These are phyloP conservation scores for Cantharellus cinnabarinus DNA, from an alignment of 768 basidiomycete species.

Conservation along the genomic window DNA sequence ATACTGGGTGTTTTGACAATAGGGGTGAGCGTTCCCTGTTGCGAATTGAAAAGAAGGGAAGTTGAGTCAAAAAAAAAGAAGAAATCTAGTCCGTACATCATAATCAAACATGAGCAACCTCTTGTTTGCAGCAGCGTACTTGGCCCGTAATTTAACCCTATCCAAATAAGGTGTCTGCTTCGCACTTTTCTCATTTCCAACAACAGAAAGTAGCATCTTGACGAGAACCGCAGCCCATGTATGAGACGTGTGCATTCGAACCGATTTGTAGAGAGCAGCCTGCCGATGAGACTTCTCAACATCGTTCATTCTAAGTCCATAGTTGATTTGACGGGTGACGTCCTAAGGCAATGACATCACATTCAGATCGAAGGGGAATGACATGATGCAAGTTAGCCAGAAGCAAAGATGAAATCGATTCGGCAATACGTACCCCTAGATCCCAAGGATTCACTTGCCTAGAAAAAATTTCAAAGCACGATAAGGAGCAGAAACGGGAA, in stretches of 20 bases:
- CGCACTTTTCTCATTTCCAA: conserved; percentile 59
- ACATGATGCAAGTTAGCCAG: too few species aligned
- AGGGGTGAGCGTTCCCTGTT: conserved; percentile 81
- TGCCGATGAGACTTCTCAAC: conserved; percentile 61
- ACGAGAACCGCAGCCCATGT: conserved; percentile 83
- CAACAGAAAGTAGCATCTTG: conserved; percentile 69
- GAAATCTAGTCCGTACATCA: conserved; percentile 36
- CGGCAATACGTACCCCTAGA: conserved; percentile 39
- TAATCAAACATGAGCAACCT: conserved; percentile 90
- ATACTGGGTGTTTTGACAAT: conserved; percentile 87
- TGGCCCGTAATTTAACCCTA: conserved; percentile 30
- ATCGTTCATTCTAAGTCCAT: conserved; percentile 63
- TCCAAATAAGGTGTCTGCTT: conserved; percentile 74
- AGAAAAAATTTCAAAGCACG: not conserved
- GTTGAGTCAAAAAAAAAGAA: not conserved
- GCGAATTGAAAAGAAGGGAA: not conserved
- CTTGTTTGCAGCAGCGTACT: conserved; percentile 55
- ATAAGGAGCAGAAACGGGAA: too few species aligned
- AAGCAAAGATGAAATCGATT: conserved; percentile 1
- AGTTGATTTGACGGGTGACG: conserved; percentile 76
- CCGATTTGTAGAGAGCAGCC: conserved; percentile 53
- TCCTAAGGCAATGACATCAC: conserved; percentile 25
- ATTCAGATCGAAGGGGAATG: not conserved
- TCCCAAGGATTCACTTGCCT: conserved; percentile 87
- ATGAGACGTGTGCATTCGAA: conserved; percentile 84